phyloP scores from a whole-genome alignment of 306 rosid species.

The Ormosia emarginata region DNA sequence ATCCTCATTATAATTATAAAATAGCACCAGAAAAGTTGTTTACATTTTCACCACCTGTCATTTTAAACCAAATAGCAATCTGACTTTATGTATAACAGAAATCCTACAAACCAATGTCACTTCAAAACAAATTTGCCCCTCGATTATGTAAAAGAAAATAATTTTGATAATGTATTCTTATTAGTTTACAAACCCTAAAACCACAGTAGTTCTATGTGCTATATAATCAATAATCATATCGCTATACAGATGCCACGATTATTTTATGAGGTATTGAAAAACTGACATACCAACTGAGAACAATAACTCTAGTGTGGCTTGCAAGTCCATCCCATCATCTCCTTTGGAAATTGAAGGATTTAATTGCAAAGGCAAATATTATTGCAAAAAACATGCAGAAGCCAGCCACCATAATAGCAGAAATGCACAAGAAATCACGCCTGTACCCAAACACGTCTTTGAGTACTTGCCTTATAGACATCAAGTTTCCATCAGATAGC shows the following conservation, averaged over 20 bases:
- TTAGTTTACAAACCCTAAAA: constrained; percentile 34
- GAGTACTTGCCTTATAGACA: constrained; percentile 49
- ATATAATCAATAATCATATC: constrained; percentile 18
- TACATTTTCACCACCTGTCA: background rate
- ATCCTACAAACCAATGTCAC: constrained; percentile 7
- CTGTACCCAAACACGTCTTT: constrained; percentile 66
- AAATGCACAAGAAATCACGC: constrained; percentile 69
- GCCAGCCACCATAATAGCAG: constrained; percentile 78
- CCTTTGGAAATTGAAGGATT: constrained; percentile 98
- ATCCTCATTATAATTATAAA: background rate
- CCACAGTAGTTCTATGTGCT: constrained; percentile 18
- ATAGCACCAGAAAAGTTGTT: background rate
- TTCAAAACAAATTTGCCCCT: constrained; percentile 22
- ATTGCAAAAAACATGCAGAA: constrained; percentile 81
- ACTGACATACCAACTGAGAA: constrained; percentile 1
- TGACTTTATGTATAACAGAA: constrained; percentile 6
- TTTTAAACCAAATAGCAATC: background rate
- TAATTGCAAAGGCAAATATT: constrained; percentile 87
- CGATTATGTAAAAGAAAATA: constrained; percentile 10
- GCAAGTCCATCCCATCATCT: constrained; percentile 46
- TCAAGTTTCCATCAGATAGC: constrained; percentile 59
- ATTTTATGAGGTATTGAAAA: constrained; percentile 27
- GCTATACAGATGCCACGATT: constrained; percentile 45
- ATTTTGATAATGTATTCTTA: constrained; percentile 17
- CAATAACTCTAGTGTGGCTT: background rate